Evolutionary conservation across 768 basidiomycete genomes (phyloP).

Genomic region (Leccinum incarnatum): DNA sequence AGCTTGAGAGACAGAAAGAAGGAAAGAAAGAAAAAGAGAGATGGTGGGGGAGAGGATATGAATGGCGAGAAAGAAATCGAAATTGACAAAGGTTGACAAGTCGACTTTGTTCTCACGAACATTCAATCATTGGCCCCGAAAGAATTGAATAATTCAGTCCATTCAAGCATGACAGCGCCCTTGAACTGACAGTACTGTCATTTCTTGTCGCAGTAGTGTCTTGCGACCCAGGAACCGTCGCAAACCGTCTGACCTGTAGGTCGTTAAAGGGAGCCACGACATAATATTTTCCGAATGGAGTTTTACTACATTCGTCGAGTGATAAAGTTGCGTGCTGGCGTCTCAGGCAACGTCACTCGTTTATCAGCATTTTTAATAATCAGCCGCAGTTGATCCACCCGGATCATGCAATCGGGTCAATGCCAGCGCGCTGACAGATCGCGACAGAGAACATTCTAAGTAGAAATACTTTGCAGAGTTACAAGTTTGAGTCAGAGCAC

Average conservation of each 20-base stretch:
- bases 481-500: no score
- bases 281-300: not conserved
- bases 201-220: not conserved
- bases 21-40: not conserved
- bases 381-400: not conserved
- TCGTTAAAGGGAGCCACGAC: not conserved
- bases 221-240: not conserved
- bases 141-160: not conserved
- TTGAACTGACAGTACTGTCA: not conserved
- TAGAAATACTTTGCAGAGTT: no score
- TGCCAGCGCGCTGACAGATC: not conserved
- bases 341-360: not conserved
- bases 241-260: not conserved
- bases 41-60: not conserved
- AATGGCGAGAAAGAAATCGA: not conserved
- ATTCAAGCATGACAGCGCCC: not conserved
- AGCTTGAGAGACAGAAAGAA: not conserved
- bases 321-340: not conserved
- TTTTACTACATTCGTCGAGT: not conserved
- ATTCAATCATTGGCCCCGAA: no score
- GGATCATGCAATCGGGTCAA: not conserved
- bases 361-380: not conserved
- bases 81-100: not conserved
- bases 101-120: conserved; percentile 7
- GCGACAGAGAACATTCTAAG: not conserved